phyloP scores from a whole-genome alignment of 768 basidiomycete genomes.

The Tricholoma sp. region DNA sequence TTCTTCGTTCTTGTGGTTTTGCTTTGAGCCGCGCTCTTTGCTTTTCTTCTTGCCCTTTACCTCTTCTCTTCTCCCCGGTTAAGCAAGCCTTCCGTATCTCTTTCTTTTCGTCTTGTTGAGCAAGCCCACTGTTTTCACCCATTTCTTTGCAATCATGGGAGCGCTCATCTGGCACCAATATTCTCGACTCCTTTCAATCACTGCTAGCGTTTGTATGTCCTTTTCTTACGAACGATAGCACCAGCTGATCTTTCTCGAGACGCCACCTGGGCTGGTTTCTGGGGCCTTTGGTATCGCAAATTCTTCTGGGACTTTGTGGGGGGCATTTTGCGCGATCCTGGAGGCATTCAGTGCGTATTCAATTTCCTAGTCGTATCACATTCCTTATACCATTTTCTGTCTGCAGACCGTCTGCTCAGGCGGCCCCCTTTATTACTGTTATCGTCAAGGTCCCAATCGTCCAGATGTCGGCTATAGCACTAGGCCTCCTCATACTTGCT shows the following conservation, averaged over 20 bases:
- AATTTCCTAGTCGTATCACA: background rate
- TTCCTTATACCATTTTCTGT: background rate
- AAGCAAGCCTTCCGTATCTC: conserved; percentile 34
- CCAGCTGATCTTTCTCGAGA: conserved; percentile 36
- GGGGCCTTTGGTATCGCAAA: conserved; percentile 81
- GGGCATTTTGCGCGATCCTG: conserved; percentile 71
- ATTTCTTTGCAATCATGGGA: conserved; percentile 50
- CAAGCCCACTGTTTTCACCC: conserved; percentile 11
- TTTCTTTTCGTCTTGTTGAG: conserved; percentile 4
- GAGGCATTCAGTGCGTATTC: conserved; percentile 70
- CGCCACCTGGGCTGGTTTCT: conserved; percentile 77
- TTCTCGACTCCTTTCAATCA: conserved; percentile 61
- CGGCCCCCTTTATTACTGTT: conserved; percentile 60
- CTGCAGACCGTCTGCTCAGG: conserved; percentile 54
- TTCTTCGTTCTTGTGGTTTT: conserved; percentile 14
- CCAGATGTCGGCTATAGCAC: conserved; percentile 59
- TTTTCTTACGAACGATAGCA: background rate
- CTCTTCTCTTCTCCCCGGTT: conserved; percentile 24
- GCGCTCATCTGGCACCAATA: conserved; percentile 80
- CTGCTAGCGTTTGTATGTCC: conserved; percentile 68
- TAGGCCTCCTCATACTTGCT: conserved; percentile 54
- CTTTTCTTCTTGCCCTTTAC: conserved; percentile 14
- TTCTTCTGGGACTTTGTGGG: conserved; percentile 97
- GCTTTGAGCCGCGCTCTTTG: conserved; percentile 28
- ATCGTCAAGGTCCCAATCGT: conserved; percentile 78